A percentile compares a stretch with the other conserved stretches of the same genome.
These are phyloP conservation scores for Inga oerstediana DNA, from an alignment of 306 rosid species.

Conservation along the genomic window DNA sequence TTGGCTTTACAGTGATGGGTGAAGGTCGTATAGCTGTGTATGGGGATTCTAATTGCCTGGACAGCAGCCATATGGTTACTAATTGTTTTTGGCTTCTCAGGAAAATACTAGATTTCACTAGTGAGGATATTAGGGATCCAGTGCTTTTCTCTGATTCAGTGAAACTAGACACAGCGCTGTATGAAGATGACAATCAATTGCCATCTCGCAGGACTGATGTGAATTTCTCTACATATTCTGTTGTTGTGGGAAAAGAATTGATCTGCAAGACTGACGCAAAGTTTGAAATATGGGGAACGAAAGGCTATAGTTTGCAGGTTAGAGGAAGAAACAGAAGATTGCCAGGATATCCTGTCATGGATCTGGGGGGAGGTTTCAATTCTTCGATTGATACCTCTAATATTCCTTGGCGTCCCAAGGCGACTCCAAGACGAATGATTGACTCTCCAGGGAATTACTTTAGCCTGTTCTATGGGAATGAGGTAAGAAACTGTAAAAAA, in stretches of 20 bases:
- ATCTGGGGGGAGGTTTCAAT: slow-evolving; percentile 68
- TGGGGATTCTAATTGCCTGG: slow-evolving; percentile 97
- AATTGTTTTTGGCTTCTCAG: slow-evolving; percentile 85
- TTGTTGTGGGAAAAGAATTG: slow-evolving; percentile 77
- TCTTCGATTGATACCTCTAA: slow-evolving; percentile 45
- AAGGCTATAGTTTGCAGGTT: slow-evolving; percentile 74
- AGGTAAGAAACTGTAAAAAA: slow-evolving; percentile 58
- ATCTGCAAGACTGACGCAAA: slow-evolving; percentile 73
- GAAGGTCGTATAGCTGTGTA: slow-evolving; percentile 85
- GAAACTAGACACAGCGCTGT: slow-evolving; percentile 53
- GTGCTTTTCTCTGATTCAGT: slow-evolving; percentile 76
- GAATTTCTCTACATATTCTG: slow-evolving; percentile 83
- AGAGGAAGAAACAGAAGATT: slow-evolving; percentile 88
- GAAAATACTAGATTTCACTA: slow-evolving; percentile 83
- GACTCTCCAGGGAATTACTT: slow-evolving; percentile 63
- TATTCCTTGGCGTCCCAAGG: slow-evolving; percentile 32
- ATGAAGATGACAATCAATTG: slow-evolving; percentile 73
- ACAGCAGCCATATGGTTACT: slow-evolving; percentile 96
- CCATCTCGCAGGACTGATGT: slow-evolving; percentile 93
- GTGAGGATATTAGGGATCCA: slow-evolving; percentile 66
- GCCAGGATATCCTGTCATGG: slow-evolving; percentile 76
- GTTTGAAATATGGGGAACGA: slow-evolving; percentile 89
- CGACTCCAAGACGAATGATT: slow-evolving; percentile 35
- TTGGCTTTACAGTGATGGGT: slow-evolving; percentile 66
- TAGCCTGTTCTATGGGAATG: slow-evolving; percentile 76